Evolutionary conservation across 2,329 filamentous ascomycete species (phyloP).

Genomic region (Aphanoascus verrucosus): DNA sequence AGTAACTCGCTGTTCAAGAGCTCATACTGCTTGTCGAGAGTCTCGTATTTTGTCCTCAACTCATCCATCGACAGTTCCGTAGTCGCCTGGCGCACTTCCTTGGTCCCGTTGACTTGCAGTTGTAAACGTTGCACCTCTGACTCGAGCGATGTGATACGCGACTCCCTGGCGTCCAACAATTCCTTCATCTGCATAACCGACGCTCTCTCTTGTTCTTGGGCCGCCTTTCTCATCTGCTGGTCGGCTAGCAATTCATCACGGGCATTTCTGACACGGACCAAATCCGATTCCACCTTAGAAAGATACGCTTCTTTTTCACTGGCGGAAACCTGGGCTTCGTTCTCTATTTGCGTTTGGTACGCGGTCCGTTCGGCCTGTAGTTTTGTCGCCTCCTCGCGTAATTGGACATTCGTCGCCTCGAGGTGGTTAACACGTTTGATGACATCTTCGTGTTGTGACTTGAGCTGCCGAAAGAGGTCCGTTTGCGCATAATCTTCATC

Average conservation of each 20-base stretch:
- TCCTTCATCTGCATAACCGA: slow-evolving; percentile 68
- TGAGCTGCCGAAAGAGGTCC: slow-evolving; percentile 86
- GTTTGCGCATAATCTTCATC: slow-evolving; percentile 93
- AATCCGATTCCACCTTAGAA: slow-evolving; percentile 67
- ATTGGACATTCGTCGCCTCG: slow-evolving; percentile 73
- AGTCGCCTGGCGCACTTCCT: slow-evolving; percentile 35
- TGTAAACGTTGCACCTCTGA: slow-evolving; percentile 65
- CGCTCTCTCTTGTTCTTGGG: slow-evolving; percentile 62
- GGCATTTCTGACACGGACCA: slow-evolving; percentile 71
- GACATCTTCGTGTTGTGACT: slow-evolving; percentile 80
- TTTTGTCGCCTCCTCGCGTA: slow-evolving; percentile 76
- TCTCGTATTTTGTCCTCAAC: slow-evolving; percentile 60
- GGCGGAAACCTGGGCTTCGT: slow-evolving; percentile 61
- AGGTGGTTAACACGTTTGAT: slow-evolving; percentile 86
- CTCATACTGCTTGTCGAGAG: slow-evolving; percentile 67
- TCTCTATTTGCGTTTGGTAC: slow-evolving; percentile 70
- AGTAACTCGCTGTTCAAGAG: slow-evolving; percentile 80
- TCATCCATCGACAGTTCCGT: slow-evolving; percentile 58
- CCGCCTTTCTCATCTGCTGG: slow-evolving; percentile 64
- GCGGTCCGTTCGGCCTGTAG: slow-evolving; percentile 72
- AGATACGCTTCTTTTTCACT: slow-evolving; percentile 74
- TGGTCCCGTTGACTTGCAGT: slow-evolving; percentile 43
- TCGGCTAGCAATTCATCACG: slow-evolving; percentile 82
- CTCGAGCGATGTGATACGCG: slow-evolving; percentile 71
- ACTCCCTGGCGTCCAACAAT: slow-evolving; percentile 65